phyloP scores from a whole-genome alignment of 164 flowering plant species.

The Piper betle region DNA sequence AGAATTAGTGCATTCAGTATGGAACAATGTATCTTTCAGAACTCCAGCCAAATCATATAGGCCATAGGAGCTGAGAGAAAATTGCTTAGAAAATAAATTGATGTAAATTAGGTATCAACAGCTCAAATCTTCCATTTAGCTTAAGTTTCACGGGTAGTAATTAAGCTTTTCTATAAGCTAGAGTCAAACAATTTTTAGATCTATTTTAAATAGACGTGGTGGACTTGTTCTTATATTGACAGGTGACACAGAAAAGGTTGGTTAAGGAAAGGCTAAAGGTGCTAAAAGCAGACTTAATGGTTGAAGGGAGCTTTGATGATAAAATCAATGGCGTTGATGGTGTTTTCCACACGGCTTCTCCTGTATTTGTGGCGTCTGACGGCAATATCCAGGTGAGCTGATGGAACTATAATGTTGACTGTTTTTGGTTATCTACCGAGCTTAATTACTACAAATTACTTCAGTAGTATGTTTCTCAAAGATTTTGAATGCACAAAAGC shows the following conservation, averaged over 20 bases:
- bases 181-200: too few species aligned
- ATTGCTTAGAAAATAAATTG: too few species aligned
- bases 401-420: background rate
- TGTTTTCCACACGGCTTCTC: constrained; percentile 91
- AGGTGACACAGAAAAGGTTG: constrained; percentile 62
- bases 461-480: too few species aligned
- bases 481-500: too few species aligned
- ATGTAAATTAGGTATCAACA: too few species aligned
- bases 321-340: constrained; percentile 75
- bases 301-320: constrained; percentile 61
- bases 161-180: too few species aligned
- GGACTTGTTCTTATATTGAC: background rate
- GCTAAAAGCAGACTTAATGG: too few species aligned
- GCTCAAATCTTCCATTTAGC: background rate
- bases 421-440: too few species aligned
- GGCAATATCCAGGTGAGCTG: constrained; percentile 44
- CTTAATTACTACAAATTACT: too few species aligned
- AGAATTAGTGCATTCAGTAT: too few species aligned
- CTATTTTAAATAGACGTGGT: background rate
- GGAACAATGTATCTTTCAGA: background rate
- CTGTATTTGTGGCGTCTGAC: constrained; percentile 65
- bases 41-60: background rate
- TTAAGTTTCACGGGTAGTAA: background rate
- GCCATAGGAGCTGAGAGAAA: too few species aligned
- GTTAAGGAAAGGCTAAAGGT: constrained; percentile 26